Evolutionary conservation across 106 monocot species (phyloP).

Genomic region (Vanilla planifolia): DNA sequence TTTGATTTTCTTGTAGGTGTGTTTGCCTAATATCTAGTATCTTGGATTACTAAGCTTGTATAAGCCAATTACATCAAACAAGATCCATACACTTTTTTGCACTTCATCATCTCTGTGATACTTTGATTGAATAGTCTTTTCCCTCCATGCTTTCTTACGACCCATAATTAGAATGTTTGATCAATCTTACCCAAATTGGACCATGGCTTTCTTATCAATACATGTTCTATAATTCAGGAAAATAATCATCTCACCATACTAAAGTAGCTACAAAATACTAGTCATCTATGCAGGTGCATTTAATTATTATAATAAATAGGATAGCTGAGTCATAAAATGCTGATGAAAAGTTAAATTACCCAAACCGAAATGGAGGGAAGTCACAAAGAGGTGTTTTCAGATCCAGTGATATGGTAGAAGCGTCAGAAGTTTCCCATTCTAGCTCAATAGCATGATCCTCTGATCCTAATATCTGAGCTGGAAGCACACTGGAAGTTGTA

Average conservation of each 20-base stretch:
- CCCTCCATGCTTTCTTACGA: too few relatives aligned
- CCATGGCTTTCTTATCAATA: too few relatives aligned
- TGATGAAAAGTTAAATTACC: conserved; percentile 33
- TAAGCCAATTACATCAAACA: too few relatives aligned
- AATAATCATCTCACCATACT: not conserved
- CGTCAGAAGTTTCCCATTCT: conserved; percentile 70
- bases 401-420: conserved; percentile 73
- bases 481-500: conserved; percentile 39
- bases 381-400: conserved; percentile 79
- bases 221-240: not conserved
- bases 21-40: too few relatives aligned
- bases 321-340: not conserved
- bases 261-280: not conserved
- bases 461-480: conserved; percentile 65
- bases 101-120: too few relatives aligned
- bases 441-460: conserved; percentile 47
- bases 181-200: too few relatives aligned
- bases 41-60: too few relatives aligned
- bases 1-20: too few relatives aligned
- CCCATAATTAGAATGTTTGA: too few relatives aligned
- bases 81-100: too few relatives aligned
- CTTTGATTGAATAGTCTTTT: too few relatives aligned
- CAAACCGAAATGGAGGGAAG: conserved; percentile 93
- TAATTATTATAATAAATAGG: not conserved
- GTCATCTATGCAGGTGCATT: not conserved